A percentile compares a stretch with the other conserved stretches of the same genome.
Conservation (phyloP, 345 rosid species). For the Lepidium didymum region DNA sequence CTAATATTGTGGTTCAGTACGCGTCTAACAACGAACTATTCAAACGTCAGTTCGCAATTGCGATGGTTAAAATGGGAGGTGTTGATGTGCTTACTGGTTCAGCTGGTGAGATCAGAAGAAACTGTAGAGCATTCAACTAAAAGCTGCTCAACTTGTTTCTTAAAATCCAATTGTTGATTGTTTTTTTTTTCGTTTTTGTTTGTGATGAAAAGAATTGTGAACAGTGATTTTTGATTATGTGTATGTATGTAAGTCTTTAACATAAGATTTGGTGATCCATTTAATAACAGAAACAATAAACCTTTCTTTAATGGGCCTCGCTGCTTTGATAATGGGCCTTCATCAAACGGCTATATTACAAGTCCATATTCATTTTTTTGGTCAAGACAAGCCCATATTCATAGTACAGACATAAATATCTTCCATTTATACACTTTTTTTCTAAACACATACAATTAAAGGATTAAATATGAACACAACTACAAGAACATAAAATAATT, state of each 20-base stretch:
- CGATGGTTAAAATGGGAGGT: slow-evolving; percentile 56
- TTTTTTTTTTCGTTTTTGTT: not conserved
- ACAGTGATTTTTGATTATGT: slow-evolving; percentile 4
- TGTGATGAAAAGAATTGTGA: not conserved
- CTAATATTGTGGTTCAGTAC: slow-evolving; percentile 35
- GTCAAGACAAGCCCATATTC: not conserved
- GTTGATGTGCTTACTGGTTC: slow-evolving; percentile 49
- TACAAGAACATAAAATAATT: not conserved
- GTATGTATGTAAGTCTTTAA: not conserved
- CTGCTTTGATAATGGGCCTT: not conserved
- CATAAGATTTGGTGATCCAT: not conserved
- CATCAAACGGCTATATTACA: not conserved
- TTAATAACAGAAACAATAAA: not conserved
- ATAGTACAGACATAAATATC: not conserved
- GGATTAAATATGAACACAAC: not conserved
- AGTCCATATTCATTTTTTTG: not conserved
- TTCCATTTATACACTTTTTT: not conserved
- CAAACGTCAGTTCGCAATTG: slow-evolving; percentile 40
- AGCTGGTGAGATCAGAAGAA: slow-evolving; percentile 55
- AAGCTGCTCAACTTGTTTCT: not conserved
- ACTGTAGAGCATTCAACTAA: slow-evolving; percentile 51
- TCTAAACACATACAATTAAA: too few species aligned
- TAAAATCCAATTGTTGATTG: not conserved
- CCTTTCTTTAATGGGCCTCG: not conserved
- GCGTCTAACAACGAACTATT: slow-evolving; percentile 31